phyloP scores from a whole-genome alignment of 163 green algal genomes.

The Prototheca stagnorum region DNA sequence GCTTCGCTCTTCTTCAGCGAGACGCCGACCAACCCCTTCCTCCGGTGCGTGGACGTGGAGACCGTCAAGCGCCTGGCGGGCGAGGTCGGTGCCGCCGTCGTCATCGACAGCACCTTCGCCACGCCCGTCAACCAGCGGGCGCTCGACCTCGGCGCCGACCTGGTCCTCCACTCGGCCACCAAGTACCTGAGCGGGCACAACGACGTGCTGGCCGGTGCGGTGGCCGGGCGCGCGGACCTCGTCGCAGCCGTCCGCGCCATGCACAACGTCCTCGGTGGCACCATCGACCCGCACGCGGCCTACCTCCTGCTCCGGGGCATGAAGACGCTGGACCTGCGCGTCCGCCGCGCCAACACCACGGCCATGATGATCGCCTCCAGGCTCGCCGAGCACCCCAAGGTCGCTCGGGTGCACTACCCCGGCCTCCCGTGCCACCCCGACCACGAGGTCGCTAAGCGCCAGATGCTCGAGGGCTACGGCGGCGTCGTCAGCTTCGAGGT shows the following conservation, averaged over 20 bases:
- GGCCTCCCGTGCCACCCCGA: slow-evolving; percentile 83
- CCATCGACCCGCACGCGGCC: slow-evolving; percentile 89
- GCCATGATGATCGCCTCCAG: slow-evolving; percentile 61
- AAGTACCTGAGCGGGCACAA: slow-evolving; percentile 99
- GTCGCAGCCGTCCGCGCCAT: slow-evolving; percentile 43
- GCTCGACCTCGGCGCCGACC: slow-evolving; percentile 76
- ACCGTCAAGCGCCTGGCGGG: slow-evolving; percentile 69
- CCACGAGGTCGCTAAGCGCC: slow-evolving; percentile 71
- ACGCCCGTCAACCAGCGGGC: slow-evolving; percentile 79
- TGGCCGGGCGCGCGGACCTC: slow-evolving; percentile 35
- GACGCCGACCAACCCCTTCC: slow-evolving; percentile 93
- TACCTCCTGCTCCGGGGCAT: slow-evolving; percentile 94
- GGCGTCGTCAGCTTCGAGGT: slow-evolving; percentile 96
- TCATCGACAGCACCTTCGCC: slow-evolving; percentile 94
- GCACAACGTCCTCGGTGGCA: slow-evolving; percentile 88
- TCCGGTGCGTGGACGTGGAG: slow-evolving; percentile 68
- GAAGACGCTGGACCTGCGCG: slow-evolving; percentile 92
- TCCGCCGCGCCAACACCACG: slow-evolving; percentile 47
- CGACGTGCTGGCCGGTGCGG: slow-evolving; percentile 77
- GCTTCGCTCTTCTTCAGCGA: slow-evolving; percentile 93
- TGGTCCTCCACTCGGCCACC: slow-evolving; percentile 96
- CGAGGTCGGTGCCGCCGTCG: slow-evolving; percentile 56
- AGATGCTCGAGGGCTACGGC: slow-evolving; percentile 84
- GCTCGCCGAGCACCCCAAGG: slow-evolving; percentile 68
- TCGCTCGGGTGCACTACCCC: slow-evolving; percentile 78